Evolutionary conservation across 139 green algal species (phyloP).

Genomic region (Mesotaenium endlicherianum): DNA sequence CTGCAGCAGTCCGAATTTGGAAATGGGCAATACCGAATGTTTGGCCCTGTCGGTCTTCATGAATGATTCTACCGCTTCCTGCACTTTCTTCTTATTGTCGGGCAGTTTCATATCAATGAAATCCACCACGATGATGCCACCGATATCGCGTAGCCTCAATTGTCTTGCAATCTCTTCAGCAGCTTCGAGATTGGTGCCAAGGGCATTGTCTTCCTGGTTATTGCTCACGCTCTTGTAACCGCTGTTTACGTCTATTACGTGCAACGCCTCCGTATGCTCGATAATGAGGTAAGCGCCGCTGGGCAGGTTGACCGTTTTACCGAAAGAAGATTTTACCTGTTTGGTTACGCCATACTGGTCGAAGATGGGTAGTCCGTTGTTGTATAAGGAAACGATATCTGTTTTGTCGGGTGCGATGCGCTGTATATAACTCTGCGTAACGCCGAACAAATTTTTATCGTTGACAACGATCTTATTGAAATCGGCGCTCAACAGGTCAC

Average conservation of each 20-base stretch:
- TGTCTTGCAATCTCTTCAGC: constrained; percentile 10
- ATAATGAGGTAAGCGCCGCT: constrained; percentile 42
- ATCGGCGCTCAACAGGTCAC: no score
- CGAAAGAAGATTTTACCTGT: background rate
- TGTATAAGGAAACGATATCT: no score
- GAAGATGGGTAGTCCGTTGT: no score
- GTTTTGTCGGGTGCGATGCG: no score
- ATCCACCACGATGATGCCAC: constrained; percentile 33
- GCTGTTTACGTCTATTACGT: constrained; percentile 39
- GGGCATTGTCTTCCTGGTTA: background rate
- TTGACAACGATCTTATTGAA: no score
- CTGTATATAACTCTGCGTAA: no score
- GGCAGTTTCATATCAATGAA: constrained; percentile 38
- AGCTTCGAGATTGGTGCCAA: constrained; percentile 38
- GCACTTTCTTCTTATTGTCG: constrained; percentile 4
- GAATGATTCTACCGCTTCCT: constrained; percentile 1
- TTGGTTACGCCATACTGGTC: background rate
- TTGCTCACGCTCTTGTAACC: background rate
- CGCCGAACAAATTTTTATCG: no score
- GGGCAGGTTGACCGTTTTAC: constrained; percentile 4
- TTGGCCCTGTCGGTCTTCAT: background rate
- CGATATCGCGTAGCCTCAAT: constrained; percentile 21
- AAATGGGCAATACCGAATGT: background rate
- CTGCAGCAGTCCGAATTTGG: constrained; percentile 14
- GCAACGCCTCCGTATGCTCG: constrained; percentile 33